Percentiles rank a stretch among this genome's conserved stretches.
Evolutionary conservation across 1,284 basidiomycete genomes (phyloP).

Genomic region (Rhodotorula sp.): DNA sequence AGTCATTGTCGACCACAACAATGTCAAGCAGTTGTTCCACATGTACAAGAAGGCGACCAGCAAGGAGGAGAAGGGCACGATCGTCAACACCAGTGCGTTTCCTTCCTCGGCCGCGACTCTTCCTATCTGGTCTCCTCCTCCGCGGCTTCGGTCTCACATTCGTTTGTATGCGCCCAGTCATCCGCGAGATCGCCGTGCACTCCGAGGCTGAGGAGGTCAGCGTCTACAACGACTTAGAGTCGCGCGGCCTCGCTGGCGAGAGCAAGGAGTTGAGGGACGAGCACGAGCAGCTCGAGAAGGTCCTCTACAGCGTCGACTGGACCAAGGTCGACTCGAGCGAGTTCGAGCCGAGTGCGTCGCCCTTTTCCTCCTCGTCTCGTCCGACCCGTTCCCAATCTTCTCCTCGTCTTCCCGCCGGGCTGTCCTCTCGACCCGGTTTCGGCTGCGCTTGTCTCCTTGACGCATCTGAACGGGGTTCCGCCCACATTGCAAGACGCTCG

Average conservation of each 20-base stretch:
- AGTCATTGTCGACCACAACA: constrained; percentile 25
- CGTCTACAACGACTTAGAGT: constrained; percentile 38
- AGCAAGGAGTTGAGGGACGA: constrained; percentile 30
- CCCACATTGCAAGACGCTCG: not conserved
- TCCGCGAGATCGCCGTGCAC: constrained; percentile 30
- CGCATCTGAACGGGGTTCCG: too few species aligned
- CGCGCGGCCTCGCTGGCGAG: constrained; percentile 23
- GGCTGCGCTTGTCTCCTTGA: too few species aligned
- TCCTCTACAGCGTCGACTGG: constrained; percentile 36
- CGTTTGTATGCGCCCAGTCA: not conserved
- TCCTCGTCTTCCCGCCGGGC: too few species aligned
- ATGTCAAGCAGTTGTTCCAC: constrained; percentile 17
- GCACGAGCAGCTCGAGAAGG: constrained; percentile 42
- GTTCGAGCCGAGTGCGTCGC: constrained; percentile 19
- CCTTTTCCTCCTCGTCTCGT: not conserved
- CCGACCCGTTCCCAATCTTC: not conserved
- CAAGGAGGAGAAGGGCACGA: constrained; percentile 9
- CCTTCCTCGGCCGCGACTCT: not conserved
- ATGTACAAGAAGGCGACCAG: constrained; percentile 3
- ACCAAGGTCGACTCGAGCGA: constrained; percentile 26
- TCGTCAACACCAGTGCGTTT: constrained; percentile 18
- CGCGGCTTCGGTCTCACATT: not conserved
- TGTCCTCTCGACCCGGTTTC: too few species aligned
- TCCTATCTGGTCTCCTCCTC: not conserved
- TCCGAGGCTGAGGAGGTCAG: constrained; percentile 35